These are phyloP conservation scores for Backusella circina DNA, from an alignment of 192 early-diverging fungal genomes.

Conservation along the genomic window DNA sequence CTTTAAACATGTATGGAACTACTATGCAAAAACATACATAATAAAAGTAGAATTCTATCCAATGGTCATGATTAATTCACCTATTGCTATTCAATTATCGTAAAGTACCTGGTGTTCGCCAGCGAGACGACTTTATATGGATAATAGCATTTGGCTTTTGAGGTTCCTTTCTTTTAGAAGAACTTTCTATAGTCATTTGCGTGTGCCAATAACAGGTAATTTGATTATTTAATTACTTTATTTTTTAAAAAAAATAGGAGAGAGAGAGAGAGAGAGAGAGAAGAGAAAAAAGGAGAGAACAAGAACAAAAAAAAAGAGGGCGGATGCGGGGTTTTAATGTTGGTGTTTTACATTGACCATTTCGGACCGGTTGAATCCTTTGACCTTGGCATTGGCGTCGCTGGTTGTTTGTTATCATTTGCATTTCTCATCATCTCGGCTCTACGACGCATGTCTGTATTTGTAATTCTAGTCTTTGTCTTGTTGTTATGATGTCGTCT, in stretches of 20 bases:
- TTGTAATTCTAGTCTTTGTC: not conserved
- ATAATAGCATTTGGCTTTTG: not conserved
- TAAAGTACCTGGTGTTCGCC: conserved; percentile 50
- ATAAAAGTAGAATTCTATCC: conserved; percentile 71
- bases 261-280: not conserved
- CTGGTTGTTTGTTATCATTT: not conserved
- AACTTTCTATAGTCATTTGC: not conserved
- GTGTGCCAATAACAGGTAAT: not conserved
- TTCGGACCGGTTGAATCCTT: not conserved
- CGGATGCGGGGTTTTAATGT: not conserved
- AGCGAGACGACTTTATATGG: conserved; percentile 42
- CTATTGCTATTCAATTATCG: too few species aligned
- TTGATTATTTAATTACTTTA: not conserved
- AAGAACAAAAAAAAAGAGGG: not conserved
- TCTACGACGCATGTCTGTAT: not conserved
- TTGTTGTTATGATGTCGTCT: conserved; percentile 1
- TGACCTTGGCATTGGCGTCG: not conserved
- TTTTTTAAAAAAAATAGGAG: too few species aligned
- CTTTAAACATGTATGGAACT: conserved; percentile 65
- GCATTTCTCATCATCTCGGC: conserved; percentile 10
- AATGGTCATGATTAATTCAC: too few species aligned
- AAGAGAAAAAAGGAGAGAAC: not conserved
- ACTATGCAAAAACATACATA: conserved; percentile 55
- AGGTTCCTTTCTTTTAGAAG: not conserved
- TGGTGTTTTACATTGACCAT: not conserved